A percentile compares a stretch with the other conserved stretches of the same genome.
Conservation (phyloP, 768 basidiomycete species). For the Trametes meyenii region DNA sequence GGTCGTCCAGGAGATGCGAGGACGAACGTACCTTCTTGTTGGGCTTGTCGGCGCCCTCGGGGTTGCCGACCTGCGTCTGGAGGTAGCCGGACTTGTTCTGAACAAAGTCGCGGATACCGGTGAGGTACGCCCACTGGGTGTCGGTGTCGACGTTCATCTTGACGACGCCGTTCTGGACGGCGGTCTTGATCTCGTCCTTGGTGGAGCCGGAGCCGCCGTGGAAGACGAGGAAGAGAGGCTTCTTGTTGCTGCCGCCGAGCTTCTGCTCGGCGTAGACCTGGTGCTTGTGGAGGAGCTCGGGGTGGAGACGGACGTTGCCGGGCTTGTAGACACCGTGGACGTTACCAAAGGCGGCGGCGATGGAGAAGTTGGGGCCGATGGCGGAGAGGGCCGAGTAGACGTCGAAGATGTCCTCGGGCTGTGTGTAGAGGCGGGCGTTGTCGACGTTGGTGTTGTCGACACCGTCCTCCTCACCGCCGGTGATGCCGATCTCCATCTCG, state of each 20-base stretch:
- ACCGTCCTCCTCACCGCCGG: conserved; percentile 99
- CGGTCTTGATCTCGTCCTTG: conserved; percentile 92
- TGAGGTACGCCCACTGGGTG: conserved; percentile 76
- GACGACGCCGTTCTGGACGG: conserved; percentile 90
- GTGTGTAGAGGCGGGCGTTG: conserved; percentile 93
- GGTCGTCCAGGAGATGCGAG: neutral
- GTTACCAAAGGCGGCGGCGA: conserved; percentile 98
- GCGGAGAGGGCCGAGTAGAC: conserved; percentile 82
- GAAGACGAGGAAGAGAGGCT: conserved; percentile 98
- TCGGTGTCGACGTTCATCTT: conserved; percentile 99
- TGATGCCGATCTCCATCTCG: conserved; percentile 99
- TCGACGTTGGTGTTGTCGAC: conserved; percentile 97
- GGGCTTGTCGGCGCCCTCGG: conserved; percentile 94
- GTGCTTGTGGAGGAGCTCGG: conserved; percentile 90
- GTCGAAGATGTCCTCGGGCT: conserved; percentile 94
- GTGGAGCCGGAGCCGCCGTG: conserved; percentile 99
- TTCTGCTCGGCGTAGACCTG: conserved; percentile 75
- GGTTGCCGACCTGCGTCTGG: conserved; percentile 91
- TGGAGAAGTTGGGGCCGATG: conserved; percentile 93
- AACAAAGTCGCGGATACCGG: conserved; percentile 89
- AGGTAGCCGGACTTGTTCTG: conserved; percentile 86
- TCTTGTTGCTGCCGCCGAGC: conserved; percentile 59
- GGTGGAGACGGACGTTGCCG: conserved; percentile 93
- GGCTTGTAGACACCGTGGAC: conserved; percentile 99
- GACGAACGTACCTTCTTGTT: conserved; percentile 85